These are phyloP conservation scores for Hypoxylon lenormandii DNA, from an alignment of 495 filamentous ascomycete species.

Conservation along the genomic window DNA sequence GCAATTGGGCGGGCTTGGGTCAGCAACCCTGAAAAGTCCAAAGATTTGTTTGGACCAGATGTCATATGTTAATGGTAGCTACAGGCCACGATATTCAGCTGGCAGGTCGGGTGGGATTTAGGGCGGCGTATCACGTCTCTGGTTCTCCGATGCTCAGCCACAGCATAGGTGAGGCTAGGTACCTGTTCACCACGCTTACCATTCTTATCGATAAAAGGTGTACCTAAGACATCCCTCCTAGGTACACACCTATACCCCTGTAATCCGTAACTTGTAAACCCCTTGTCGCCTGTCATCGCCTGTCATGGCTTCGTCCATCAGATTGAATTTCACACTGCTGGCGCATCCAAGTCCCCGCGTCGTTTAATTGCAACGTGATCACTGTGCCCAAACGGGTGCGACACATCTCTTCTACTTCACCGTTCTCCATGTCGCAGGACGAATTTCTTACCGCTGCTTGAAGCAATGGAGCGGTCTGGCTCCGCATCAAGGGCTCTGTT, in stretches of 20 bases:
- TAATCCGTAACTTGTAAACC: no score
- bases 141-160: conserved; percentile 15
- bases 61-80: conserved; percentile 23
- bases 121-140: conserved; percentile 12
- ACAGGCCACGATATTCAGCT: conserved; percentile 29
- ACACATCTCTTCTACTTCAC: conserved; percentile 10
- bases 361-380: neutral
- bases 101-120: neutral
- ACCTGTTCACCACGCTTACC: neutral
- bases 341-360: neutral
- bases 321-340: neutral
- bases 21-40: conserved; percentile 4
- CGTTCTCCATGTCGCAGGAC: conserved; percentile 19
- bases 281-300: no score
- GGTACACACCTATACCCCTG: no score
- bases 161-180: conserved; percentile 9
- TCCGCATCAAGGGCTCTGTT: conserved; percentile 73
- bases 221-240: no score
- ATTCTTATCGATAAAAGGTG: no score
- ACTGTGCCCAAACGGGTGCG: neutral
- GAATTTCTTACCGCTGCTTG: conserved; percentile 6
- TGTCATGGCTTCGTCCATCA: no score
- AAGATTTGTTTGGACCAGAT: conserved; percentile 27
- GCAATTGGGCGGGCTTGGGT: conserved; percentile 34
- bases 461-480: conserved; percentile 60